Evolutionary conservation across 2,329 filamentous ascomycete genomes (phyloP).

Genomic region (Neonectria hederae): DNA sequence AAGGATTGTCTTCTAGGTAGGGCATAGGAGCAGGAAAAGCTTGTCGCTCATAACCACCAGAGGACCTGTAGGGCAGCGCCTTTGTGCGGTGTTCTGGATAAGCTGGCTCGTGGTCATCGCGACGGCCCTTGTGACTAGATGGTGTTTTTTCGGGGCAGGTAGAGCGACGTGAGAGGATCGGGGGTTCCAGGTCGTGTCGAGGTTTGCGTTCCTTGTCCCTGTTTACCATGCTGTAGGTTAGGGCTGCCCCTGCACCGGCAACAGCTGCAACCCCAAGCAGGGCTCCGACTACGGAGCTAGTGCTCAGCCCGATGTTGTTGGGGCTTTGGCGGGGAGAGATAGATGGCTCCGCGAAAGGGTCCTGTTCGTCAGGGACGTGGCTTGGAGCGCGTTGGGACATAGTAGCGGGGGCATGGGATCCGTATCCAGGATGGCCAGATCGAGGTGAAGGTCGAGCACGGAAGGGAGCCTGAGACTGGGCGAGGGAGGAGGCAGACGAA

Average conservation of each 20-base stretch:
- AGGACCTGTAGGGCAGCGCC: constrained; percentile 32
- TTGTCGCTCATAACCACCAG: constrained; percentile 33
- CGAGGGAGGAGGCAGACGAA: constrained; percentile 34
- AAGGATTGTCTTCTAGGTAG: constrained; percentile 38
- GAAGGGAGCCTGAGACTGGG: constrained; percentile 33
- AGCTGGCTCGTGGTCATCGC: constrained; percentile 31
- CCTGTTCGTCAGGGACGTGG: constrained; percentile 30
- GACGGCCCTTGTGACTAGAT: constrained; percentile 35
- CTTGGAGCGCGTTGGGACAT: constrained; percentile 38
- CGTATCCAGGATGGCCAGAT: constrained; percentile 31
- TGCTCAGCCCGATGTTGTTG: constrained; percentile 56
- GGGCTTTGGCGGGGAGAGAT: constrained; percentile 48
- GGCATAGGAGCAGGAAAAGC: constrained; percentile 25
- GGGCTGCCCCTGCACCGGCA: constrained; percentile 64
- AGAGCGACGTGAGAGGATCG: constrained; percentile 53
- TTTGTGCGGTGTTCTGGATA: constrained; percentile 37
- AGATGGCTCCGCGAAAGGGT: constrained; percentile 27
- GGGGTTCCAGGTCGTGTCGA: constrained; percentile 53
- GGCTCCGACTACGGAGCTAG: constrained; percentile 76
- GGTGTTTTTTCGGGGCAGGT: constrained; percentile 57
- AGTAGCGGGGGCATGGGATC: constrained; percentile 35
- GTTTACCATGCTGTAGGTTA: constrained; percentile 74
- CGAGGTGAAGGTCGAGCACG: constrained; percentile 24
- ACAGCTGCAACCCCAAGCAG: constrained; percentile 81
- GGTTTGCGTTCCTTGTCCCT: constrained; percentile 55